Evolutionary conservation across 2,329 filamentous ascomycete species (phyloP).

Genomic region (Colletotrichum truncatum): DNA sequence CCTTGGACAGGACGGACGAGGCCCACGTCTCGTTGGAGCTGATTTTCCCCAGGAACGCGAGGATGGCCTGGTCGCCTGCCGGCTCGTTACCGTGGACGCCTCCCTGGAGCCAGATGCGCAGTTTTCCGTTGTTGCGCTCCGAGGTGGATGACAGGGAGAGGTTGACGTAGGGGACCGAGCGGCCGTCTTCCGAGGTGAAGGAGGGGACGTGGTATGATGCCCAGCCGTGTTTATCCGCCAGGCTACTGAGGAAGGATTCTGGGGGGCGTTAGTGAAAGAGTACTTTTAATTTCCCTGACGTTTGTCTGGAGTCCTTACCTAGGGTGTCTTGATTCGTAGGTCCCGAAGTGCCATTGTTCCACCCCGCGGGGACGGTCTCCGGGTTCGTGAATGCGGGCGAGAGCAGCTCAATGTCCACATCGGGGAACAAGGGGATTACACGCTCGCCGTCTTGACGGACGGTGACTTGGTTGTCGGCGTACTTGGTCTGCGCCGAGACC

Average conservation of each 20-base stretch:
- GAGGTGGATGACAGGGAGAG: conserved; percentile 11
- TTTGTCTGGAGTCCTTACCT: not conserved
- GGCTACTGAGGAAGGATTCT: conserved; percentile 31
- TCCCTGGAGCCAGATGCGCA: conserved; percentile 41
- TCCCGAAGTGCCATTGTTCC: conserved; percentile 37
- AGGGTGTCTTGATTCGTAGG: conserved; percentile 34
- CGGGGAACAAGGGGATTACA: conserved; percentile 1
- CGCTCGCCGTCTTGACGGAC: not conserved
- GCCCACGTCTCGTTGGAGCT: conserved; percentile 38
- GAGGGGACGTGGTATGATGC: conserved; percentile 32
- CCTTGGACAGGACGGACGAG: conserved; percentile 34
- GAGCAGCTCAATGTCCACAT: conserved; percentile 32
- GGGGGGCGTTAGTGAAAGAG: not conserved
- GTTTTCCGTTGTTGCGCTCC: conserved; percentile 26
- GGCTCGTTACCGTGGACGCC: conserved; percentile 44
- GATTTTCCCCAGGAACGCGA: conserved; percentile 41
- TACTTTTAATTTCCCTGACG: fast-evolving
- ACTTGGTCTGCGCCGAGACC: conserved; percentile 2
- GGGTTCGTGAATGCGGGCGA: conserved; percentile 36
- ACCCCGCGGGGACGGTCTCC: conserved; percentile 33
- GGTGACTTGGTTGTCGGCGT: conserved; percentile 6
- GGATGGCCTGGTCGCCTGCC: conserved; percentile 39
- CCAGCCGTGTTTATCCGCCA: conserved; percentile 32
- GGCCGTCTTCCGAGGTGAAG: conserved; percentile 34
- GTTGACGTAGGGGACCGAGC: conserved; percentile 32